Evolutionary conservation across 768 basidiomycete species (phyloP).

Genomic region (Kwoniella sp.): DNA sequence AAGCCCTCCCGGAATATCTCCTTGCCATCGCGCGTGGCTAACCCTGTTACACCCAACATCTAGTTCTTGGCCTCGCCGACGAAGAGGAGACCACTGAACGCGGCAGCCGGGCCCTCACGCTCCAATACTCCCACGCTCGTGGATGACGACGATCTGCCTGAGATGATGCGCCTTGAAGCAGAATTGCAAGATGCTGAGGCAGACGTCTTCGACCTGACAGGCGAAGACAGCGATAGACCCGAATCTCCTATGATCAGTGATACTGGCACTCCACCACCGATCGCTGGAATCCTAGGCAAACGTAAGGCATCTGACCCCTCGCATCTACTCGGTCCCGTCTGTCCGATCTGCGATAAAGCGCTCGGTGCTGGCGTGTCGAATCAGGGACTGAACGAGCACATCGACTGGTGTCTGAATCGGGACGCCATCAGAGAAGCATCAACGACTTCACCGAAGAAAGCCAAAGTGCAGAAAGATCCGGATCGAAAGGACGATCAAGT

Average conservation of each 20-base stretch:
- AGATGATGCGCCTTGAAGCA: conserved; percentile 16
- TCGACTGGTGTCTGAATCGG: conserved; percentile 84
- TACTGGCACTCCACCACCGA: conserved; percentile 4
- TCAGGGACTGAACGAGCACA: conserved; percentile 76
- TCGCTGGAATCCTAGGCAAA: conserved; percentile 10
- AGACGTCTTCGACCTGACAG: conserved; percentile 28
- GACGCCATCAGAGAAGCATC: conserved; percentile 67
- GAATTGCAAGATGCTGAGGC: conserved; percentile 12
- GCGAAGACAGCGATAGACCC: conserved; percentile 25
- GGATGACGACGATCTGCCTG: conserved; percentile 14
- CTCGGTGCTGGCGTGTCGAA: conserved; percentile 68
- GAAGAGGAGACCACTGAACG: conserved; percentile 56
- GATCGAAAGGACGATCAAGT: background rate
- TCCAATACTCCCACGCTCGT: conserved; percentile 5
- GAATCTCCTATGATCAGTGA: conserved; percentile 16
- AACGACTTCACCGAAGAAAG: conserved; percentile 27
- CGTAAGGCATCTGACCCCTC: conserved; percentile 19
- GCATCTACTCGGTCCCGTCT: conserved; percentile 58
- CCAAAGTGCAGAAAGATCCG: conserved; percentile 9
- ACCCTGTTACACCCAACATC: conserved; percentile 54
- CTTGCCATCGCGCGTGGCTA: too few relatives aligned
- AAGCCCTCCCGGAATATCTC: conserved; percentile 23
- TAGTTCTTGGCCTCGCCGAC: conserved; percentile 52
- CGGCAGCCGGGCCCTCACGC: conserved; percentile 31
- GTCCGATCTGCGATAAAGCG: conserved; percentile 71